Evolutionary conservation across 169 alveolate genomes (phyloP).

Genomic region (Fabrea salina): DNA sequence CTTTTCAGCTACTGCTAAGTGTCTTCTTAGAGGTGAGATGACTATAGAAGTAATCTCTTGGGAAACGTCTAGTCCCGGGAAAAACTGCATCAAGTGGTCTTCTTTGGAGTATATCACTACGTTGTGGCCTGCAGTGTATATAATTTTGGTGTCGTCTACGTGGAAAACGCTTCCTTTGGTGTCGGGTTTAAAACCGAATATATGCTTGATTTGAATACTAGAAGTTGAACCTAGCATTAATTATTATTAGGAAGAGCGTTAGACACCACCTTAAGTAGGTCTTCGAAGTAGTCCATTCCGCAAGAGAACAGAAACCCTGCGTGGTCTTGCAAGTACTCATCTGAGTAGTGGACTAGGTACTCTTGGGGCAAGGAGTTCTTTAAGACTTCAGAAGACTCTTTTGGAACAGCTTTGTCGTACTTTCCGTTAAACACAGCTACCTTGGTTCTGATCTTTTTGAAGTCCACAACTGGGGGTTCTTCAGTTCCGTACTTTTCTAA

Average conservation of each 20-base stretch:
- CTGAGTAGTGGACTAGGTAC: neutral
- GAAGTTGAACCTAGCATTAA: constrained; percentile 25
- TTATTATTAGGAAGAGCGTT: neutral
- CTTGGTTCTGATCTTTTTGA: neutral
- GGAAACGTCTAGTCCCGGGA: constrained; percentile 67
- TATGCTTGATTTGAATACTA: constrained; percentile 34
- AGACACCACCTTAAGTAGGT: neutral
- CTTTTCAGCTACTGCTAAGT: constrained; percentile 68
- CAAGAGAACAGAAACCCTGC: constrained; percentile 8
- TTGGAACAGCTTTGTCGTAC: neutral
- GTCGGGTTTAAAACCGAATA: constrained; percentile 66
- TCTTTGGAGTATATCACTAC: constrained; percentile 64
- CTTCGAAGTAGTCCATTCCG: neutral
- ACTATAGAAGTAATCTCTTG: constrained; percentile 67
- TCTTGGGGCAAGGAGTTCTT: neutral
- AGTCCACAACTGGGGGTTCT: neutral
- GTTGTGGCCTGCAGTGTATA: constrained; percentile 81
- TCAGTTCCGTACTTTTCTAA: neutral
- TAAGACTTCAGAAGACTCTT: neutral
- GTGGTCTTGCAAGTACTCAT: neutral
- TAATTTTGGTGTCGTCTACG: constrained; percentile 64
- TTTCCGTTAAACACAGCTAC: constrained; percentile 2
- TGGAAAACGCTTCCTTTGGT: constrained; percentile 57
- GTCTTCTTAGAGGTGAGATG: constrained; percentile 57
- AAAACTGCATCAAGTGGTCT: constrained; percentile 45